Conservation (phyloP, 1,284 basidiomycete species). For the Malassezia dermatis region DNA sequence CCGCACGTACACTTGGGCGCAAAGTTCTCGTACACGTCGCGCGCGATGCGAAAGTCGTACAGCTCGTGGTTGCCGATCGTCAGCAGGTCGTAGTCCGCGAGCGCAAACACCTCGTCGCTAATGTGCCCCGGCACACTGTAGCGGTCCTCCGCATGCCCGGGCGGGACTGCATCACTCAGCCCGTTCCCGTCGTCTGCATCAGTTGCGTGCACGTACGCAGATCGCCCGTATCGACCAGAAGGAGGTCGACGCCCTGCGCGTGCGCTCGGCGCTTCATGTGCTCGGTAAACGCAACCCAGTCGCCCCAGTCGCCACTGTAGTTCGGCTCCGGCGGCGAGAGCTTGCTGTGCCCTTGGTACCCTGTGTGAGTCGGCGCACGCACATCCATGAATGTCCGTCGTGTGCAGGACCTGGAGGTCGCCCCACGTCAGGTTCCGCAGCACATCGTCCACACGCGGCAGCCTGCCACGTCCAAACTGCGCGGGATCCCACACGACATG, state of each 20-base stretch:
- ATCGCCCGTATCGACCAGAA: constrained; percentile 43
- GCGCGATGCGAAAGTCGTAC: constrained; percentile 65
- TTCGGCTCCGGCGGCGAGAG: constrained; percentile 42
- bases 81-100: constrained; percentile 70
- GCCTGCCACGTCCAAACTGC: constrained; percentile 19
- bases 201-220: constrained; percentile 19
- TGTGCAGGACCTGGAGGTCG: constrained; percentile 67
- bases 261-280: constrained; percentile 36
- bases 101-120: constrained; percentile 52
- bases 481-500: constrained; percentile 1
- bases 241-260: constrained; percentile 35
- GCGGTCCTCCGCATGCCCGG: neutral
- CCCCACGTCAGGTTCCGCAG: constrained; percentile 59
- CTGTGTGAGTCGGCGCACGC: neutral
- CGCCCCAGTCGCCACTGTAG: constrained; percentile 43
- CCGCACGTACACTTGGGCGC: constrained; percentile 51
- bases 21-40: constrained; percentile 70
- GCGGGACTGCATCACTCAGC: constrained; percentile 34
- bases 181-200: constrained; percentile 43
- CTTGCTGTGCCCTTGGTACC: constrained; percentile 41
- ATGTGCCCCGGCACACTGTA: constrained; percentile 32
- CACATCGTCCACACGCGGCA: constrained; percentile 29
- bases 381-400: constrained; percentile 64
- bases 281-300: constrained; percentile 45
- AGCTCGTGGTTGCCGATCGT: constrained; percentile 82